Percentiles rank a stretch among this genome's conserved stretches.
Evolutionary conservation across 2,329 filamentous ascomycete species (phyloP).

Genomic region (Mycosphaerella sp.): DNA sequence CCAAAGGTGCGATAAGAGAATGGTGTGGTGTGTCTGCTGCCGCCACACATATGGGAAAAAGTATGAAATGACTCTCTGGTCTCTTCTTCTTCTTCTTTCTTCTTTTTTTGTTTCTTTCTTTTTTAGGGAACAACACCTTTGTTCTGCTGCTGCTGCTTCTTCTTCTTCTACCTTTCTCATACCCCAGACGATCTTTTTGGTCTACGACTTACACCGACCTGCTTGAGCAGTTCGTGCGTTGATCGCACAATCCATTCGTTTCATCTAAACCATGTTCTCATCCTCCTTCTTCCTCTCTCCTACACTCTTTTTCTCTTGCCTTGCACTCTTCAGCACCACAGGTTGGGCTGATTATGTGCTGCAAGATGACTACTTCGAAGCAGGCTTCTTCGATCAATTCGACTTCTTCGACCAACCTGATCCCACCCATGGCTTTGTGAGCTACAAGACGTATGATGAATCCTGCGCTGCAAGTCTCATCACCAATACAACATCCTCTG

Average conservation of each 20-base stretch:
- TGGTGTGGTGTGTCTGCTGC: no score
- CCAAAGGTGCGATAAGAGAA: no score
- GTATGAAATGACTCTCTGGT: background rate
- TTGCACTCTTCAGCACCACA: conserved; percentile 24
- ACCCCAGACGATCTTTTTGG: no score
- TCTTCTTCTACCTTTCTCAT: no score
- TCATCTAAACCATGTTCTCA: background rate
- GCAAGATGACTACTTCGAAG: conserved; percentile 43
- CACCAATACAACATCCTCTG: conserved; percentile 20
- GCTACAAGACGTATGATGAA: conserved; percentile 55
- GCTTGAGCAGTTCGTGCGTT: background rate
- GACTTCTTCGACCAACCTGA: conserved; percentile 51
- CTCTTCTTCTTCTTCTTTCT: background rate
- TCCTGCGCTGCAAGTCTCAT: conserved; percentile 38
- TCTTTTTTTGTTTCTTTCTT: background rate
- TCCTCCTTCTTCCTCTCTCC: background rate
- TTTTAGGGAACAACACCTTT: no score
- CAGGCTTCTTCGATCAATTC: conserved; percentile 48
- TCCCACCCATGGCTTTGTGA: conserved; percentile 68
- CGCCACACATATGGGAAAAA: background rate
- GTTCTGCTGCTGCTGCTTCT: no score
- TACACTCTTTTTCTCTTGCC: conserved; percentile 17
- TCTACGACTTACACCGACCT: background rate
- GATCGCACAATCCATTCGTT: conserved; percentile 6
- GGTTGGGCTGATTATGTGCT: conserved; percentile 33